phyloP scores from a whole-genome alignment of 2,329 filamentous ascomycete genomes.

The Ceratocystis diversiconidia region DNA sequence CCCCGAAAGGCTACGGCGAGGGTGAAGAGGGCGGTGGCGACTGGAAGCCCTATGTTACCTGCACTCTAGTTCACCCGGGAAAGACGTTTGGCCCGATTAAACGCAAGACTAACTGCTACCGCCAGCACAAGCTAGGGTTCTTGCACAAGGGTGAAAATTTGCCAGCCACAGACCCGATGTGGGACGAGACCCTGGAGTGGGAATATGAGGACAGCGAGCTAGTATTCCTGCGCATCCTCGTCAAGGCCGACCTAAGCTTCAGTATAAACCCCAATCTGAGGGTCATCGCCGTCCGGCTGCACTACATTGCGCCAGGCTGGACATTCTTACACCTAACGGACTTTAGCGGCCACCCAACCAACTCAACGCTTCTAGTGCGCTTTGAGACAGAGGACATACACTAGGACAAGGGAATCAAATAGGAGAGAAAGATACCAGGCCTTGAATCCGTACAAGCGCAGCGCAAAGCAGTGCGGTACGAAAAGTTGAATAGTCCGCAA shows the following conservation, averaged over 20 bases:
- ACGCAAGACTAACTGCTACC: slow-evolving; percentile 47
- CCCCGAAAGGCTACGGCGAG: slow-evolving; percentile 21
- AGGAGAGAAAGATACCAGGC: neutral
- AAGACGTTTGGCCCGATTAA: slow-evolving; percentile 38
- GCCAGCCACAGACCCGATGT: slow-evolving; percentile 45
- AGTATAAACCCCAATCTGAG: slow-evolving; percentile 47
- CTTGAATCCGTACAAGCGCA: neutral
- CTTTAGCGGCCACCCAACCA: slow-evolving; percentile 48
- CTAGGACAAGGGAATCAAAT: neutral
- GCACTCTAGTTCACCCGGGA: slow-evolving; percentile 46
- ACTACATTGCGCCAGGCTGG: slow-evolving; percentile 45
- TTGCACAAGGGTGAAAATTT: slow-evolving; percentile 45
- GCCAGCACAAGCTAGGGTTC: slow-evolving; percentile 43
- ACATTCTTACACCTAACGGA: slow-evolving; percentile 51
- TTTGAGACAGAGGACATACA: slow-evolving; percentile 39
- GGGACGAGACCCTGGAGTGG: slow-evolving; percentile 54
- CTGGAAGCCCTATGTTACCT: slow-evolving; percentile 46
- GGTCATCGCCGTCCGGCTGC: slow-evolving; percentile 44
- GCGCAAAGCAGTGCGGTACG: too few relatives aligned
- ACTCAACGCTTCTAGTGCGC: slow-evolving; percentile 45
- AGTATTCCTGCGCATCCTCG: slow-evolving; percentile 47
- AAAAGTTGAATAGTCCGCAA: too few relatives aligned
- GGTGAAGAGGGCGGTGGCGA: slow-evolving; percentile 23
- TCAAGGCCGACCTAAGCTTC: slow-evolving; percentile 54
- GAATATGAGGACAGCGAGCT: slow-evolving; percentile 54